phyloP scores from a whole-genome alignment of 331 rosid genomes.

The Quercus phellos region DNA sequence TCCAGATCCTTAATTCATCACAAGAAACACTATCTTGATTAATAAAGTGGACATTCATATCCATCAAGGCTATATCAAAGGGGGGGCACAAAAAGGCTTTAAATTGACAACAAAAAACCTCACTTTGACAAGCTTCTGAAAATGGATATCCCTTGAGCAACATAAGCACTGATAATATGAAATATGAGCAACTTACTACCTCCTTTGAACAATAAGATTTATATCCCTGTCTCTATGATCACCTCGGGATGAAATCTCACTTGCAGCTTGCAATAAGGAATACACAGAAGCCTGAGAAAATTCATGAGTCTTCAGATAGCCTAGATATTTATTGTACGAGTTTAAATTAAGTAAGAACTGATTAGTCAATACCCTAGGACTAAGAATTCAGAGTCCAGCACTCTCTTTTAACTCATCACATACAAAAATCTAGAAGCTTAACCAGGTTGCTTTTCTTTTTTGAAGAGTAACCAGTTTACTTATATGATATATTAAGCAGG shows the following conservation, averaged over 20 bases:
- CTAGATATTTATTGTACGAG: slow-evolving; percentile 11
- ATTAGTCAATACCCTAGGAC: background rate
- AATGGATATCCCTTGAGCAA: slow-evolving; percentile 10
- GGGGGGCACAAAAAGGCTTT: background rate
- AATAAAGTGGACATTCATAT: background rate
- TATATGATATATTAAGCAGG: background rate
- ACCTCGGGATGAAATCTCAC: slow-evolving; percentile 67
- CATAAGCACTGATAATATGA: slow-evolving; percentile 16
- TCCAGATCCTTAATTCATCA: background rate
- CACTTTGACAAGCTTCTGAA: background rate
- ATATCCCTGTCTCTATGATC: slow-evolving; percentile 71
- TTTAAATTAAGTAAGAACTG: background rate
- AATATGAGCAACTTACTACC: slow-evolving; percentile 44
- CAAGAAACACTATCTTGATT: background rate
- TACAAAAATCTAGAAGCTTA: background rate
- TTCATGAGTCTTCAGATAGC: slow-evolving; percentile 20
- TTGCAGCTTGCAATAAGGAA: slow-evolving; percentile 87
- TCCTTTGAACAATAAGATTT: slow-evolving; percentile 72
- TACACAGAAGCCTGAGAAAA: slow-evolving; percentile 77
- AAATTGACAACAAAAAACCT: background rate
- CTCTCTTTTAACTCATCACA: background rate
- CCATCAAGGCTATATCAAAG: background rate
- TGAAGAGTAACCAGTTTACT: background rate
- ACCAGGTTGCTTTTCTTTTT: background rate
- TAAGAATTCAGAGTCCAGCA: background rate